Evolutionary conservation across 2,329 filamentous ascomycete species (phyloP), one percentile per base, ranked within the genome.

Genomic region (Ceratocystiopsis minuta): DNA sequence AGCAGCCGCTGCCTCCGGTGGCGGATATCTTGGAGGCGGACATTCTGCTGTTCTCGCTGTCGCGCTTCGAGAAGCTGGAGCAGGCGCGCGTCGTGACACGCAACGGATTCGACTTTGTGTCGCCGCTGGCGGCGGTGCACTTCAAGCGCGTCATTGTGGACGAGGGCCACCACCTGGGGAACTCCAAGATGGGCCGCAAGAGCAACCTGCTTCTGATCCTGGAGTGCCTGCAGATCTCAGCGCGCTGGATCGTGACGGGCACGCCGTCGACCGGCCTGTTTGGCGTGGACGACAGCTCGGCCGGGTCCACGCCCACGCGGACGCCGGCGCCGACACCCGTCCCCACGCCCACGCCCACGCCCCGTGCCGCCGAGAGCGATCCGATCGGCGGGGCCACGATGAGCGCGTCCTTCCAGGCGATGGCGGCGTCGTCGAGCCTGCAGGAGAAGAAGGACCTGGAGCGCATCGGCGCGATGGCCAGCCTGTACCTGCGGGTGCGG

Each of bases 71-170:
- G 48, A 65, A 63, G 45, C 56, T 78, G 33, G 64, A 62, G 44
- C 66, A 68, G 48, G 69, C 48, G 55, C 69, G 48, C 43, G 60
- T 51, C 38, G 62, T 51, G 40, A 50, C 48, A 7, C 52, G 46
- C 28, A 52, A 48, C 3, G 46, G 39, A 34, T 46, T 28, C 57
- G 57, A 47, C 34, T 61, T 44, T 31, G 55, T 68, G 11, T 45
- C 75, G 2, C 72, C 80, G 0, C 58, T 95, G 16, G 74, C 75
- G 34, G 59, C 72, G 9, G 58, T 95, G 4, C 85, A 84, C 50
- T 94, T 88, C 69, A 78, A 94, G 51, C 71, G 88, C 2, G 78
- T 92, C 38, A 87, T 96, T 37, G 80, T 93, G 16, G 88, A 96
- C 49, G 88, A 95, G 64, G 88, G 88, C 0, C 86, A 95, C 55